Evolutionary conservation across 345 rosid species (phyloP).

Genomic region (Hibiscus syriacus): DNA sequence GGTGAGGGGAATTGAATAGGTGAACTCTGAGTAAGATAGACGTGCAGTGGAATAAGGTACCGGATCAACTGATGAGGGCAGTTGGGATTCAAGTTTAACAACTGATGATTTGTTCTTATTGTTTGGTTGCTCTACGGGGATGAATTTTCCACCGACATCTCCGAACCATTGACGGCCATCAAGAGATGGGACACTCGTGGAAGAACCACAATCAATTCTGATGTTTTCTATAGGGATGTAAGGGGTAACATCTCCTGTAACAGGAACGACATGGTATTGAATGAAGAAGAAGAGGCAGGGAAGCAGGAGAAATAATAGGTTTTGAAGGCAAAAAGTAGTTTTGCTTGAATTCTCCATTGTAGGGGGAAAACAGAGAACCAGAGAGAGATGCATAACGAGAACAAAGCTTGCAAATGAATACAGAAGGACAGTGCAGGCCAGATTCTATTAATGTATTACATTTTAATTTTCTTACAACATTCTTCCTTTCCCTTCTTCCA

Average conservation of each 20-base stretch:
- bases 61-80: not conserved
- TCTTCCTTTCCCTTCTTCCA: not conserved
- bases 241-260: not conserved
- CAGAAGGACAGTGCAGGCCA: not conserved
- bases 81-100: not conserved
- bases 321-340: not conserved
- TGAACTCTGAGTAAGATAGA: slow-evolving; percentile 16
- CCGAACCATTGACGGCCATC: not conserved
- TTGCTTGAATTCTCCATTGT: not conserved
- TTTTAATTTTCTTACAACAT: not conserved
- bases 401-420: not conserved
- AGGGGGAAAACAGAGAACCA: not conserved
- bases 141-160: not conserved
- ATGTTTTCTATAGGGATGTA: slow-evolving; percentile 1
- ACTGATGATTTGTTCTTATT: not conserved
- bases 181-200: not conserved
- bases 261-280: not conserved
- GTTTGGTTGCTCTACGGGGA: not conserved
- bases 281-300: not conserved
- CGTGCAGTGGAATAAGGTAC: slow-evolving; percentile 16
- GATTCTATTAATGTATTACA: not conserved
- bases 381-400: not conserved
- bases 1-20: slow-evolving; percentile 14
- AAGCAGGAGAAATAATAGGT: not conserved
- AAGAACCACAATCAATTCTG: slow-evolving; percentile 6